Evolutionary conservation across 202 grass and related monocot species (phyloP), one percentile per base, ranked within the genome.

Genomic region (Panicum virgatum): DNA sequence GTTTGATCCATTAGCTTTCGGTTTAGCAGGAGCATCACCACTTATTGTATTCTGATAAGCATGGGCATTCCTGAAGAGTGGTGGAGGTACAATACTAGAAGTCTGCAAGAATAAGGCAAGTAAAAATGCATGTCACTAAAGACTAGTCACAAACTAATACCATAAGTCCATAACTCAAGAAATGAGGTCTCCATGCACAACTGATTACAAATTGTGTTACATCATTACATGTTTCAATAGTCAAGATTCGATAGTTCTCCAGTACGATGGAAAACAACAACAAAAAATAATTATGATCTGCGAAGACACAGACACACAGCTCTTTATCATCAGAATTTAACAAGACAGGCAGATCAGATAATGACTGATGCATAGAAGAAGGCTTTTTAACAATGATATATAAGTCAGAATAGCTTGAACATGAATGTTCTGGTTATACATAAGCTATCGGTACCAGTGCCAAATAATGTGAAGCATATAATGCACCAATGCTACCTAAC

Each of bases 11-110:
- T 93, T 99, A 77, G 86, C 39, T 69, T 92, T 99, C 16, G 79
- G 87, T 75, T 88, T 99, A 23, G 75, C 80, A 7, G 87, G 75
- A 66, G 72, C 64, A 83, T 96, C 93, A 23, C 63, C 83, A 63
- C 75, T 78, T 67, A 72, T 50, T 82, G 85, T 81, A 89, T 93
- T 94, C 72, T 93, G 88, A 83, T 89, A 96, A 75, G 83, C 87
- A 40, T 91, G 86, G 62, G 75, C 51, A 75, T 96, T 94, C 87
- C 96, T 88, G 60, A 88, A 90, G 47, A 94, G 83, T 70, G 93
- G 91, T 37, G 96, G 96, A 42, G 96, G 96, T 76, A 60, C 78
- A 82, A 87, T 78, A 47, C 70, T 86, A 68, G 95, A 92, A 67
- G 85, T 73, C 96, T 99, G 93, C 78, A 86, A 82, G 48, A 87